These are phyloP conservation scores for Cornus suecica DNA, from an alignment of 148 eudicot species.

Conservation along the genomic window DNA sequence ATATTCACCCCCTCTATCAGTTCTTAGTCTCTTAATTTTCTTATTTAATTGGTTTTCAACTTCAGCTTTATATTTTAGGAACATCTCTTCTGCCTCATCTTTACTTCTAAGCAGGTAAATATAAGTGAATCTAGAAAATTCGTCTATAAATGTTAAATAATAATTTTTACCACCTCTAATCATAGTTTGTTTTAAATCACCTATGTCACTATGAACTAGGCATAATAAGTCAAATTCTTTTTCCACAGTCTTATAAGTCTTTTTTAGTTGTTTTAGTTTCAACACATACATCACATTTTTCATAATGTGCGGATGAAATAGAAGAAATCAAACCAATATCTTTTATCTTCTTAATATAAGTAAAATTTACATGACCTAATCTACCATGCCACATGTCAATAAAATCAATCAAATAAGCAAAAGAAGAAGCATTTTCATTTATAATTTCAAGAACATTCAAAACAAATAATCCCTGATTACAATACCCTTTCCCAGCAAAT, in stretches of 20 bases:
- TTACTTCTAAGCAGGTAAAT: constrained; percentile 1
- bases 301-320: neutral
- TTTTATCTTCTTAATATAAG: constrained; percentile 11
- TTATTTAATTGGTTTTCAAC: constrained; percentile 7
- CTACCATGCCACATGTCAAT: constrained; percentile 13
- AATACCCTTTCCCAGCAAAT: constrained; percentile 4
- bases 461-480: constrained; percentile 1
- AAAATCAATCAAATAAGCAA: constrained; percentile 12
- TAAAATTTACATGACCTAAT: constrained; percentile 6
- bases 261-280: neutral
- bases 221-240: neutral
- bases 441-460: neutral
- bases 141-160: constrained; percentile 1
- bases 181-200: constrained; percentile 1
- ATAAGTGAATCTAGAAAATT: neutral
- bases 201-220: constrained; percentile 6
- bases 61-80: constrained; percentile 1
- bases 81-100: neutral
- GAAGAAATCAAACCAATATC: neutral
- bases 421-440: neutral
- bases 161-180: constrained; percentile 7
- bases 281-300: constrained; percentile 14
- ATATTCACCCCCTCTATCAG: constrained; percentile 10
- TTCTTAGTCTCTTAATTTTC: constrained; percentile 12
- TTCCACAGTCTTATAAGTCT: neutral